These are phyloP conservation scores for Dissophora globulifera DNA, from an alignment of 192 early-diverging fungal genomes.

Conservation along the genomic window DNA sequence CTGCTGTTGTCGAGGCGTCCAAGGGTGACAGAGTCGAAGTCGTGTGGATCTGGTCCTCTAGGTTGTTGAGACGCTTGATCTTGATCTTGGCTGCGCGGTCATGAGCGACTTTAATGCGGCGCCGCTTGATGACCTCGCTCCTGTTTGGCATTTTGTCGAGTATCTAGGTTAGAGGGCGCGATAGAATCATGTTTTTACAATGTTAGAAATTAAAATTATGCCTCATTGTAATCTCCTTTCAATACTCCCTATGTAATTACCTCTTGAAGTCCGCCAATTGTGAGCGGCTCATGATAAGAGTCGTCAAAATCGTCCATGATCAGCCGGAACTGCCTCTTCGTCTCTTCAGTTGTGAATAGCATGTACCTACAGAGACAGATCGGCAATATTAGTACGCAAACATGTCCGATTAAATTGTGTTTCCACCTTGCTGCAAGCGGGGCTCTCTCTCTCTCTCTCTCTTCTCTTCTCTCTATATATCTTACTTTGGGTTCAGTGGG, in stretches of 20 bases:
- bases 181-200: neutral
- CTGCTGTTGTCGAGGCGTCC: too few species aligned
- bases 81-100: constrained; percentile 14
- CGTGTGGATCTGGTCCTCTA: constrained; percentile 21
- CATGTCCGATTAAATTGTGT: too few species aligned
- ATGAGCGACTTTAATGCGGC: constrained; percentile 11
- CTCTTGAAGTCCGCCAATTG: constrained; percentile 61
- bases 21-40: neutral
- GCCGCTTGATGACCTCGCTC: constrained; percentile 13
- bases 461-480: neutral
- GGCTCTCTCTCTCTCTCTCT: neutral
- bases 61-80: constrained; percentile 41
- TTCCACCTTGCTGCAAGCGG: too few species aligned
- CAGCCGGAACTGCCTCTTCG: constrained; percentile 58
- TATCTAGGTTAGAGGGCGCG: constrained; percentile 9
- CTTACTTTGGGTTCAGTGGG: constrained; percentile 70
- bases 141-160: constrained; percentile 31
- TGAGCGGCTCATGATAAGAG: constrained; percentile 69
- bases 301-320: constrained; percentile 78
- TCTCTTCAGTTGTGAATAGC: constrained; percentile 64
- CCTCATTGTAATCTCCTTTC: too few species aligned
- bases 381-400: too few species aligned
- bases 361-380: constrained; percentile 60
- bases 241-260: constrained; percentile 32
- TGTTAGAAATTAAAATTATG: neutral